Base-by-base conservation (phyloP, 805 yeast genomes). In the Ogataea dorogensis region DNA sequence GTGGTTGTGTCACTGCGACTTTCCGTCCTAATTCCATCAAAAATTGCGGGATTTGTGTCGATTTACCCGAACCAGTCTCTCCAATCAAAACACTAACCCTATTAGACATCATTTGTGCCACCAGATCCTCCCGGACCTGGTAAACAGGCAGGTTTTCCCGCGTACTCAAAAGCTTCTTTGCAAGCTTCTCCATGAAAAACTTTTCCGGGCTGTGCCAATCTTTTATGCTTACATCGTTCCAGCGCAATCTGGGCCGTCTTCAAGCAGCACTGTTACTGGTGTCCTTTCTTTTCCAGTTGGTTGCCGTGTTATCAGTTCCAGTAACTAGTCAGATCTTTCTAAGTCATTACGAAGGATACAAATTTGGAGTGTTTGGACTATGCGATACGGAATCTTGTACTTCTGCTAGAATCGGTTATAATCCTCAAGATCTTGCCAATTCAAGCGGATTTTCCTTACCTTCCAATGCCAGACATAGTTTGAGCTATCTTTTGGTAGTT, bases 31-130 rank as follows among this genome's bases (percentile, higher is more conserved):
- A 61, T 0, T 76, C 72, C 62, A 85, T 74, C n/a, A 91, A 56
- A 47, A 91, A 81, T 56, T 91, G 98, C 0, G 98, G 98, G 30
- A 91, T 80, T 64, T 91, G 98, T 0, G 98, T 91, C 3, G 98
- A 89, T 57, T 91, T 58, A 87, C 98, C 64, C 96, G 47, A 43
- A 62, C 98, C 98, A 0, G 98, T 91, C 56, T 91, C 98, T 62
- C 98, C 98, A 55, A 93, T 84, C 13, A 91, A 69, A 1, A 91
- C 77, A 0, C 89, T 78, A 5, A 88, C 94, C 44, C 73, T 79
- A 50, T 81, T 74, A 8, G 63, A 42, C 3, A 62, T 39, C 2
- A 91, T 54, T 43, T 77, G 74, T 7, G 70, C 63, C 42, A 84
- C 55, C 12, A 91, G 72, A 35, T 76, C 71, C 28, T 75, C 79